Evolutionary conservation across 148 eudicot genomes (phyloP).

Genomic region (Dysphania ambrosioides): DNA sequence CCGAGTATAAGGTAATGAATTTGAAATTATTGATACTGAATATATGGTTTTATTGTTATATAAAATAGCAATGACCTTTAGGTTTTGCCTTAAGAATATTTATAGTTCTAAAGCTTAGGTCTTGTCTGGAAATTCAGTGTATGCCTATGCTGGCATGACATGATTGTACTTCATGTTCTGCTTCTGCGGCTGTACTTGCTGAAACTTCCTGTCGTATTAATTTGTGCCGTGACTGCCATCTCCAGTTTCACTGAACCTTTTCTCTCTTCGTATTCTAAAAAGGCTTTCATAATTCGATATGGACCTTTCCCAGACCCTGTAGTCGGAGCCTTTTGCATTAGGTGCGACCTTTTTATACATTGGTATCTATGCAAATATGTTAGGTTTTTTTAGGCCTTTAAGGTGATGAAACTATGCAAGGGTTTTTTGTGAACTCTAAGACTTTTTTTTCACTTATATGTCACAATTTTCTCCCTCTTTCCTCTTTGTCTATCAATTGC

Average conservation of each 20-base stretch:
- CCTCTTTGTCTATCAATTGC: background rate
- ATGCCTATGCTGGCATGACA: background rate
- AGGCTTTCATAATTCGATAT: background rate
- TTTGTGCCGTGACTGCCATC: background rate
- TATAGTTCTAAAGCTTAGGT: too few relatives aligned
- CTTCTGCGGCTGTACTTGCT: background rate
- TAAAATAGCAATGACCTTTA: background rate
- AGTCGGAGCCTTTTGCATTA: too few relatives aligned
- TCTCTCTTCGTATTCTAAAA: background rate
- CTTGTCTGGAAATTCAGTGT: background rate
- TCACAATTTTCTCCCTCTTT: background rate
- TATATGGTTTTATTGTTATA: background rate
- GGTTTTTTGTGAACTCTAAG: background rate
- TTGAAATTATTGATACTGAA: slow-evolving; percentile 4
- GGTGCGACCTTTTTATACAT: too few relatives aligned
- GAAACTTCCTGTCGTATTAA: background rate
- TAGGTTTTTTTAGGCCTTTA: background rate
- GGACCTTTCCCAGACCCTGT: too few relatives aligned
- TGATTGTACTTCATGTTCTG: background rate
- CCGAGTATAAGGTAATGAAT: slow-evolving; percentile 42
- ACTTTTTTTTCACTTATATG: background rate
- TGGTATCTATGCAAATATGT: background rate
- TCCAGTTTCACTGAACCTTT: background rate
- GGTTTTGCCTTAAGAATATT: background rate
- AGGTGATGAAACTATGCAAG: background rate